phyloP scores from a whole-genome alignment of 2,329 filamentous ascomycete species.

The Pezicula carpinea region DNA sequence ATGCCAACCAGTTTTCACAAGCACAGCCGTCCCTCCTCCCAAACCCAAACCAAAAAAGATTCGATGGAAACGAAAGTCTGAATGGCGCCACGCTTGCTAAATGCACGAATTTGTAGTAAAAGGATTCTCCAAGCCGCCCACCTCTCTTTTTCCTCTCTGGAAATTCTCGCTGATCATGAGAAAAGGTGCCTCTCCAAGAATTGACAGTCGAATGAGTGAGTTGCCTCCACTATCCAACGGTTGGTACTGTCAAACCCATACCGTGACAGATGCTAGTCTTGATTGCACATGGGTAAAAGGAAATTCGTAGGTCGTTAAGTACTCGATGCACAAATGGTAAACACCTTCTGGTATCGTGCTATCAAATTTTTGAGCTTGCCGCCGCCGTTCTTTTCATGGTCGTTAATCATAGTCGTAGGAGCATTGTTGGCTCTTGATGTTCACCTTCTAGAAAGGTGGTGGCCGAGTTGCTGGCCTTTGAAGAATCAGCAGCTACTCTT shows the following conservation, averaged over 20 bases:
- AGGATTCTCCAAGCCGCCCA: conserved; percentile 14
- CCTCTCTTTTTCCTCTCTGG: conserved; percentile 3
- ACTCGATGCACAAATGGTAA: conserved; percentile 10
- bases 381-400: conserved; percentile 17
- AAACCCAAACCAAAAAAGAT: conserved; percentile 11
- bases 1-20: not conserved
- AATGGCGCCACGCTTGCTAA: conserved; percentile 26
- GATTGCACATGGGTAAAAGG: conserved; percentile 9
- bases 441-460: conserved; percentile 8
- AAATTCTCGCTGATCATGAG: conserved; percentile 5
- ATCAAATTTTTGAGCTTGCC: conserved; percentile 15
- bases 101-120: conserved; percentile 18
- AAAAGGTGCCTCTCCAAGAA: conserved; percentile 20
- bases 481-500: conserved; percentile 19
- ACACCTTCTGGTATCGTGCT: conserved; percentile 10
- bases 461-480: conserved; percentile 13
- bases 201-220: conserved; percentile 23
- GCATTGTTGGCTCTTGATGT: conserved; percentile 7
- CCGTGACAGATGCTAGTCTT: conserved; percentile 20
- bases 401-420: conserved; percentile 10
- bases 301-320: conserved; percentile 14
- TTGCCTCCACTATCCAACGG: conserved; percentile 27
- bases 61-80: conserved; percentile 12
- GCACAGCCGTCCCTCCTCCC: conserved; percentile 5
- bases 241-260: conserved; percentile 27